Evolutionary conservation across 306 rosid species (phyloP).

Genomic region (Fagus sylvatica): DNA sequence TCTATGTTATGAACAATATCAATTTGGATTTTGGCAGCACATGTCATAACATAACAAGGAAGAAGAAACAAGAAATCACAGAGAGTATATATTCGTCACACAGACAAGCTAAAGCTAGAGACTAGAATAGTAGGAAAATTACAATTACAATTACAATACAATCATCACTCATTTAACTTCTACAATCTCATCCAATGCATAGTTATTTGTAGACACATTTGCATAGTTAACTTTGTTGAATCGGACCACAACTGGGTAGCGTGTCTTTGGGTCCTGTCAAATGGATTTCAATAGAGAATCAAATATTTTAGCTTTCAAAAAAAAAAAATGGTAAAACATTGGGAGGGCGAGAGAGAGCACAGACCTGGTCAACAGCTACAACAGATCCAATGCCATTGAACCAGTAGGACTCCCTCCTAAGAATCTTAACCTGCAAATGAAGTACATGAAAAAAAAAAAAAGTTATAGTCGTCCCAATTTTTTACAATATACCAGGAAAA

Average conservation of each 20-base stretch:
- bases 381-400: conserved; percentile 72
- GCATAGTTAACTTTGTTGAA: conserved; percentile 86
- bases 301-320: not conserved
- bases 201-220: conserved; percentile 86
- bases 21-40: conserved; percentile 14
- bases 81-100: conserved; percentile 45
- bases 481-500: too few species aligned
- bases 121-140: conserved; percentile 37
- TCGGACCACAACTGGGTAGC: conserved; percentile 87
- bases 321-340: not conserved
- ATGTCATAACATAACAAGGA: not conserved
- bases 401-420: conserved; percentile 88
- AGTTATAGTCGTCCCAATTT: not conserved
- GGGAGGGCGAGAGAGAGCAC: conserved; percentile 2
- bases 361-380: conserved; percentile 87
- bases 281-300: conserved; percentile 7
- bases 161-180: conserved; percentile 54
- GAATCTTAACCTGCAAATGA: conserved; percentile 71
- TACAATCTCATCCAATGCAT: conserved; percentile 80
- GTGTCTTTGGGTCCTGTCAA: conserved; percentile 69
- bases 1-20: not conserved
- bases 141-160: conserved; percentile 42
- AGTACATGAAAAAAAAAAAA: not conserved
- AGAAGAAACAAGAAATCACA: conserved; percentile 28
- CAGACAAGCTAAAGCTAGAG: conserved; percentile 31